Percentiles rank a stretch among this genome's conserved stretches.
Evolutionary conservation across 345 rosid species (phyloP).

Genomic region (Eucalyptus coolabah): DNA sequence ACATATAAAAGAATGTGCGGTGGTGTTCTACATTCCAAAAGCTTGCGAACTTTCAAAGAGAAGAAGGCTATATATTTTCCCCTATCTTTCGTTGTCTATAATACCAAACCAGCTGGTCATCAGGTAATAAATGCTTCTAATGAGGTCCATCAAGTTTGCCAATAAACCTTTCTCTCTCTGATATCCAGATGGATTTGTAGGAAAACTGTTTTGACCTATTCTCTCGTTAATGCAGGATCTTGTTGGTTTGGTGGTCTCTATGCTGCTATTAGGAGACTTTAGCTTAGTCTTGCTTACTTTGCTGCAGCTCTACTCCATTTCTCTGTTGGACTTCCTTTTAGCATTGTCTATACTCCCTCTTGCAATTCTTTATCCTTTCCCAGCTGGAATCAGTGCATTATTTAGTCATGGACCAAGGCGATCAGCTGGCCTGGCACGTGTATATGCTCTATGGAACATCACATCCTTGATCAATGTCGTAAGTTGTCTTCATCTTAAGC

Average conservation of each 20-base stretch:
- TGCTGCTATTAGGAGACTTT: constrained; percentile 65
- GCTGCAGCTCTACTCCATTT: constrained; percentile 88
- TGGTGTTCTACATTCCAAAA: constrained; percentile 59
- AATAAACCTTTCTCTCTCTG: not conserved
- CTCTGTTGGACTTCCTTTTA: constrained; percentile 48
- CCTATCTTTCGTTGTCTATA: constrained; percentile 44
- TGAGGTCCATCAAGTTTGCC: not conserved
- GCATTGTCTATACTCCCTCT: constrained; percentile 70
- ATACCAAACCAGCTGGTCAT: constrained; percentile 82
- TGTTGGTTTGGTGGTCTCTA: constrained; percentile 75
- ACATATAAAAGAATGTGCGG: constrained; percentile 30
- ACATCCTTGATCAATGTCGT: constrained; percentile 74
- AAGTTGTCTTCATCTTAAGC: constrained; percentile 17
- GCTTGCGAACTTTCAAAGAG: constrained; percentile 48
- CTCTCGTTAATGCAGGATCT: constrained; percentile 47
- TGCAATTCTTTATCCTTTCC: constrained; percentile 70
- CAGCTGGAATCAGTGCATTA: constrained; percentile 87
- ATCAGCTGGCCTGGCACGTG: constrained; percentile 74
- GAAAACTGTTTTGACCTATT: not conserved
- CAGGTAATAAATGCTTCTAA: constrained; percentile 36
- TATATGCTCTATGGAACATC: constrained; percentile 85
- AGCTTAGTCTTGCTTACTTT: constrained; percentile 81
- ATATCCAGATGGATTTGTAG: not conserved
- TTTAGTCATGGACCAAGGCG: constrained; percentile 88
- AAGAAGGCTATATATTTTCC: constrained; percentile 40